Evolutionary conservation across 2,329 filamentous ascomycete species (phyloP), one percentile per base, ranked within the genome.

Genomic region (Xenoacremonium recifei): DNA sequence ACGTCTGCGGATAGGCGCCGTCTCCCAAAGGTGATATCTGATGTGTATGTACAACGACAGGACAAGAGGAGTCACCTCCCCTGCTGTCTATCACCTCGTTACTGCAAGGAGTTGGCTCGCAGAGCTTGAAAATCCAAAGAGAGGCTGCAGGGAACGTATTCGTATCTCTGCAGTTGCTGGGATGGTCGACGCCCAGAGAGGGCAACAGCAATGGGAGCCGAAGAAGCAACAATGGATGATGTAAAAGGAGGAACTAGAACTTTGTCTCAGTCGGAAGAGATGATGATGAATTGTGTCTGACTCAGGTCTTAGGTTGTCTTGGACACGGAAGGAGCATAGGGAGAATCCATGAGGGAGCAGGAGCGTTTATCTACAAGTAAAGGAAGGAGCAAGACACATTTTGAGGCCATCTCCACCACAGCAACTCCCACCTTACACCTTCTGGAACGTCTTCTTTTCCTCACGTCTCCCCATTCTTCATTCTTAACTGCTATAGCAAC

Each of bases 321-420:
- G 32, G 32, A 13, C 23, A 9, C 23, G 13, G 13, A 27, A 27
- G 7, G 23, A 27, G 17, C 32, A 18, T 9, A 32, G 29, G 29
- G 16, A 32, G 29, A 15, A 32, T 9, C 9, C 10, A 32, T 6
- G 29, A 32, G 16, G 29, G 29, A 16, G 29, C 6, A 15, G 29
- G 29, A 15, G 10, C 6, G 29, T 10, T n/a, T n/a, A 9, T 18
- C 32, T 19, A 34, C 20, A 15, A 6, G 9, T 19, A 9, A 20
- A 9, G 12, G 16, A 34, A 19, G n/a, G n/a, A n/a, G n/a, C n/a
- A n/a, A n/a, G n/a, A n/a, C n/a, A 20, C 32, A 19, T 18, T 7
- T 34, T 18, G 32, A 34, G 32, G 32, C 7, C 32, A 34, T 34
- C 32, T 20, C 32, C 32, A 34, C 32, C 32, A 34, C 5, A 20